These are phyloP conservation scores for Trichoderma reesei DNA, from an alignment of 495 filamentous ascomycete genomes.

Conservation along the genomic window DNA sequence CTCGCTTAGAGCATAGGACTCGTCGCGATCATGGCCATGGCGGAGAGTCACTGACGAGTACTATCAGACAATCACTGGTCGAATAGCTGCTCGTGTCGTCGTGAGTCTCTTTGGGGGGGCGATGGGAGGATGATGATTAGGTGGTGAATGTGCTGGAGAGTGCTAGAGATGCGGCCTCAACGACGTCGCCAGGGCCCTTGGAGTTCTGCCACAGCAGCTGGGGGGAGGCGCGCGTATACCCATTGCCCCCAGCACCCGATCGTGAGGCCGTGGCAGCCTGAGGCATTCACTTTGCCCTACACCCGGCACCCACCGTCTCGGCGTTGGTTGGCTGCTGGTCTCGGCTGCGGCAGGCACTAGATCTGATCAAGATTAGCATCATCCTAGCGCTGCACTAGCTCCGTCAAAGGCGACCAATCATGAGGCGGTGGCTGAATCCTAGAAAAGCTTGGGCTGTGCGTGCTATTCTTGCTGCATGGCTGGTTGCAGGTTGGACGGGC, in stretches of 20 bases:
- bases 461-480: neutral
- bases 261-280: neutral
- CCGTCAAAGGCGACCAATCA: neutral
- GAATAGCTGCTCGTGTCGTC: neutral
- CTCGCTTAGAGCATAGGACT: neutral
- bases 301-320: neutral
- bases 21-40: neutral
- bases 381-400: neutral
- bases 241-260: slow-evolving; percentile 6
- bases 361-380: neutral
- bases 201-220: neutral
- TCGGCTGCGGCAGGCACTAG: neutral
- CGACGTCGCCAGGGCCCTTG: neutral
- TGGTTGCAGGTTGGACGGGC: neutral
- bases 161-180: neutral
- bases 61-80: neutral
- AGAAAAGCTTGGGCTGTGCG: neutral
- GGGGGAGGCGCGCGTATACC: slow-evolving; percentile 7
- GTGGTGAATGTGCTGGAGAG: neutral
- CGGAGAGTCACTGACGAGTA: neutral
- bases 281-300: neutral
- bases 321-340: neutral
- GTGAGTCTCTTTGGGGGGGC: neutral
- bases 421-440: neutral
- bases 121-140: neutral